Evolutionary conservation across 805 yeast species (phyloP).

Genomic region (Saturnispora diversa): DNA sequence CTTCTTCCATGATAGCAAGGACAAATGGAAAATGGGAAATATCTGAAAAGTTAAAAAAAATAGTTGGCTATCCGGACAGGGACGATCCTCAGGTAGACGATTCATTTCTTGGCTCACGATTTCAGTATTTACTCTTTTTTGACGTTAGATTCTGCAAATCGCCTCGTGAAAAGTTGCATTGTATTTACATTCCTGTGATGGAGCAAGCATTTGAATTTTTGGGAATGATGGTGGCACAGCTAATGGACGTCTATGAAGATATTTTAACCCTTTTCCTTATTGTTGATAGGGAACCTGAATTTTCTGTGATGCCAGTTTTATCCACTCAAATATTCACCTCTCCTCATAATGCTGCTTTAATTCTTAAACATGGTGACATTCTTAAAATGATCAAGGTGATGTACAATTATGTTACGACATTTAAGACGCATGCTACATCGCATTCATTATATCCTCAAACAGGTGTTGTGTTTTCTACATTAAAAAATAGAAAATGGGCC

Average conservation of each 20-base stretch:
- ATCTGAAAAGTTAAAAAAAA: conserved; percentile 34
- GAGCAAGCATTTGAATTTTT: conserved; percentile 53
- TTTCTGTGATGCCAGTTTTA: conserved; percentile 61
- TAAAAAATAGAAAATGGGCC: conserved; percentile 68
- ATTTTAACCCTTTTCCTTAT: conserved; percentile 61
- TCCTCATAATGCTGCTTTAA: conserved; percentile 65
- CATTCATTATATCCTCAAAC: conserved; percentile 35
- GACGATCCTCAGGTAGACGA: conserved; percentile 2
- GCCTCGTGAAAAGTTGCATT: conserved; percentile 50
- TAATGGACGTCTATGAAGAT: conserved; percentile 74
- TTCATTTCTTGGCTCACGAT: conserved; percentile 39
- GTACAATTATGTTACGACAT: conserved; percentile 52
- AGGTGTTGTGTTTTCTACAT: conserved; percentile 30
- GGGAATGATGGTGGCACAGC: conserved; percentile 60
- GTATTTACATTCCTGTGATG: conserved; percentile 54
- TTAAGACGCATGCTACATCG: conserved; percentile 27
- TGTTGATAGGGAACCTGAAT: conserved; percentile 83
- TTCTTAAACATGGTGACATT: conserved; percentile 57
- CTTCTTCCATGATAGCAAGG: conserved; percentile 20
- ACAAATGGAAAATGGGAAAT: conserved; percentile 39
- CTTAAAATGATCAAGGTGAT: conserved; percentile 54
- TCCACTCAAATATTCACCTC: conserved; percentile 86
- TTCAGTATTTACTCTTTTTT: conserved; percentile 52
- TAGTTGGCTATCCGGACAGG: conserved; percentile 38
- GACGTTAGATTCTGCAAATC: conserved; percentile 70